Base-by-base conservation (phyloP, 306 rosid species). In the Amphicarpaea edgeworthii region DNA sequence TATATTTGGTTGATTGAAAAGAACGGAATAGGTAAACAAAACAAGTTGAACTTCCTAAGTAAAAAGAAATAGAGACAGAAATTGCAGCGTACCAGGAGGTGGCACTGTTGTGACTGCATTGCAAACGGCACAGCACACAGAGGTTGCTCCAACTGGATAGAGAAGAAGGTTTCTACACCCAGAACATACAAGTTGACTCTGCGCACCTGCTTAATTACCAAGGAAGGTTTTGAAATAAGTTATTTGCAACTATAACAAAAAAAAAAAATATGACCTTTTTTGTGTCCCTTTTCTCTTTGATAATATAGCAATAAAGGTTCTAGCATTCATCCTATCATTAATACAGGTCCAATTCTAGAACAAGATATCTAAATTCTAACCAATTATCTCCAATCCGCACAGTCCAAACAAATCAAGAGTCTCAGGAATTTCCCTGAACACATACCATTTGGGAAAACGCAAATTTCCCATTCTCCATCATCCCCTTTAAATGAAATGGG, bases 71-170 rank as follows among this genome's bases (percentile, higher is more conserved):
- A 61, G 63, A 12, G 43, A 62, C 24, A 62, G 45, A 30, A 64
- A 77, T 2, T 70, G 47, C 28, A 75, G 20, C 73, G 50, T 83
- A 90, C 98, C 98, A 3, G 98, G 96, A 24, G 92, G 96, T 41
- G 97, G 98, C 77, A 89, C 98, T 16, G 90, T 81, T 1, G 97
- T 93, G 82, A 93, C 96, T 23, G 93, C 97, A 87, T 88, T 89
- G 79, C 98, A 93, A 79, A 91, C 96, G 51, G 98, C 97, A 70
- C 98, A 93, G 82, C 98, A 93, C n/a, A 93, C 96, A 9, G 92
- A 82, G 73, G 88, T 88, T 60, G 98, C 98, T 83, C 98, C 98
- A 20, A 79, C 90, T 1, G 98, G 96, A 81, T 89, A 93, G 24
- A 91, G 71, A 49, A 93, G 80, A 65, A 93, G 93, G 83, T 86